phyloP scores from a whole-genome alignment of 176 grass and related monocot genomes.

The Ananas comosus region DNA sequence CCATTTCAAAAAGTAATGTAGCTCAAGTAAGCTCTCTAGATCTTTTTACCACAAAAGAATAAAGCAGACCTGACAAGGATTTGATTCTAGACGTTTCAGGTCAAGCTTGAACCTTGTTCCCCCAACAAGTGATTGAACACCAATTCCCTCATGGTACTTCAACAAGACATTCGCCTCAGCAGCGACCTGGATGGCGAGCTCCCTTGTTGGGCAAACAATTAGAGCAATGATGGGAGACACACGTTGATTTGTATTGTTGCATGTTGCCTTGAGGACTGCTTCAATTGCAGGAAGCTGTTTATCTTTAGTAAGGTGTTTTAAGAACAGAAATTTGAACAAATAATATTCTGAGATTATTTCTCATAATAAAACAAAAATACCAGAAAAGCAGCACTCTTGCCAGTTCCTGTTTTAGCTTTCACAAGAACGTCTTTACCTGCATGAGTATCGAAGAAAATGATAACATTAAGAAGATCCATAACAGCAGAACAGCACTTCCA shows the following conservation, averaged over 20 bases:
- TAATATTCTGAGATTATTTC: not conserved
- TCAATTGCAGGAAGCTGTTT: constrained; percentile 99
- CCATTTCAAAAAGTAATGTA: not conserved
- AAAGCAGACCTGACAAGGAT: constrained; percentile 68
- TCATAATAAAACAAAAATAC: constrained; percentile 34
- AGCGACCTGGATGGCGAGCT: constrained; percentile 80
- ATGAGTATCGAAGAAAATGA: not conserved
- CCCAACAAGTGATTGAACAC: constrained; percentile 85
- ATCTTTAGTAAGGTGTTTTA: constrained; percentile 37
- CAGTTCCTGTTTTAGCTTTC: constrained; percentile 89
- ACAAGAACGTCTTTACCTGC: constrained; percentile 90
- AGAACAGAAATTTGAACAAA: not conserved
- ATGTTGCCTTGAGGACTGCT: constrained; percentile 70
- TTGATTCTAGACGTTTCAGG: constrained; percentile 72
- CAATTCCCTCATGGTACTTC: constrained; percentile 72
- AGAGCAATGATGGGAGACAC: constrained; percentile 73
- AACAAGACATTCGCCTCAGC: constrained; percentile 81
- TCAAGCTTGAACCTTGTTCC: constrained; percentile 89
- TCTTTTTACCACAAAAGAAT: not conserved
- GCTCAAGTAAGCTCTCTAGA: too few species aligned
- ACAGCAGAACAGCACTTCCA: constrained; percentile 5
- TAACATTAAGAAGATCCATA: not conserved
- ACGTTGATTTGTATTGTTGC: constrained; percentile 44
- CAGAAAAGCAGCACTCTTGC: constrained; percentile 94
- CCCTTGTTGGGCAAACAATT: constrained; percentile 84